Percentiles rank a stretch among this genome's conserved stretches.
phyloP scores from a whole-genome alignment of 805 yeast genomes.

The Clavispora carvajalis region DNA sequence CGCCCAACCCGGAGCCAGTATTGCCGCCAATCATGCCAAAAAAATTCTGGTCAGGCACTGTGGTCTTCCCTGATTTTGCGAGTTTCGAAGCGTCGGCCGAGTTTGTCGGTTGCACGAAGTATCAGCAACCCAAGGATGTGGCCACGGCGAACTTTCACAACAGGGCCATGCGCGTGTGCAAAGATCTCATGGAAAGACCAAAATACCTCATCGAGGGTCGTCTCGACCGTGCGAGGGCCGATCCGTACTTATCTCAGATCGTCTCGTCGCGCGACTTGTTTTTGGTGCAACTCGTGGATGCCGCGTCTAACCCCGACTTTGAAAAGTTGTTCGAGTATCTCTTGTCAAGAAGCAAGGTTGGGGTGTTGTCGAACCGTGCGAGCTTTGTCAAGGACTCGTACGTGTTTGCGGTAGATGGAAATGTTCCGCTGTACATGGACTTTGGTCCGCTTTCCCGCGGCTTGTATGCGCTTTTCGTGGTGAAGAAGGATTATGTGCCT shows the following conservation, averaged over 20 bases:
- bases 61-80: slow-evolving; percentile 46
- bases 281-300: slow-evolving; percentile 38
- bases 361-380: slow-evolving; percentile 52
- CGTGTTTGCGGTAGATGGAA: slow-evolving; percentile 36
- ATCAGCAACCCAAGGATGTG: slow-evolving; percentile 16
- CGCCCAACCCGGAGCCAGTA: neutral
- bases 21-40: slow-evolving; percentile 14
- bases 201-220: slow-evolving; percentile 57
- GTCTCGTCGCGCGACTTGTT: slow-evolving; percentile 47
- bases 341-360: slow-evolving; percentile 43
- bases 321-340: slow-evolving; percentile 41
- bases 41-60: slow-evolving; percentile 41
- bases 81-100: slow-evolving; percentile 35
- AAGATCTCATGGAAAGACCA: slow-evolving; percentile 23
- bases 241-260: slow-evolving; percentile 48
- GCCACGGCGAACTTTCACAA: slow-evolving; percentile 16
- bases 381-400: slow-evolving; percentile 59
- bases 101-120: slow-evolving; percentile 32
- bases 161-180: slow-evolving; percentile 22
- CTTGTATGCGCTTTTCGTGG: slow-evolving; percentile 29
- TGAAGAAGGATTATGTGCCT: slow-evolving; percentile 32
- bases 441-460: slow-evolving; percentile 2
- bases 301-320: slow-evolving; percentile 19
- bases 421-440: slow-evolving; percentile 4
- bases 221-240: slow-evolving; percentile 50